A percentile compares a stretch with the other conserved stretches of the same genome.
Evolutionary conservation across 305 asterid species (phyloP).

Genomic region (Rubia tinctorum): DNA sequence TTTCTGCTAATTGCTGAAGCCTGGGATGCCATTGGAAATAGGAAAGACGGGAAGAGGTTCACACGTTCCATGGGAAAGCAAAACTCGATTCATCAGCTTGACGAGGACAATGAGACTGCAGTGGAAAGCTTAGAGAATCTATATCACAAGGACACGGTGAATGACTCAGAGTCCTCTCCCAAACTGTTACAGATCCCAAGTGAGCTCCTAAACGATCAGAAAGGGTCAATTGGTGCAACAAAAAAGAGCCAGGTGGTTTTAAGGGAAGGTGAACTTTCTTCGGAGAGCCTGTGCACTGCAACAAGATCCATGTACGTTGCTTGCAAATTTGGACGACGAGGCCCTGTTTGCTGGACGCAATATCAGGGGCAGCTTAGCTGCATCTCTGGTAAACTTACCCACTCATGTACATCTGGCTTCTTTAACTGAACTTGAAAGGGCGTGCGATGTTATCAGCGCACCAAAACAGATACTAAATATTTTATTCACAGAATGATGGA

Average conservation of each 20-base stretch:
- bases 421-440: slow-evolving; percentile 28
- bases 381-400: slow-evolving; percentile 37
- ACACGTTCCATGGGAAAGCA: slow-evolving; percentile 19
- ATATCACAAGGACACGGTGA: slow-evolving; percentile 35
- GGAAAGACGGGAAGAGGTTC: slow-evolving; percentile 42
- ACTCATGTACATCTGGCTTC: slow-evolving; percentile 39
- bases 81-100: slow-evolving; percentile 10
- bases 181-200: slow-evolving; percentile 51
- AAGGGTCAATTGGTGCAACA: slow-evolving; percentile 23
- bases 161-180: slow-evolving; percentile 19
- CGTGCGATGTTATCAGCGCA: neutral
- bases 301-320: slow-evolving; percentile 37
- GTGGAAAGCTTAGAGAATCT: slow-evolving; percentile 42
- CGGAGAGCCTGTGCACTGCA: slow-evolving; percentile 31
- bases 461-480: neutral
- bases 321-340: slow-evolving; percentile 34
- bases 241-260: slow-evolving; percentile 43
- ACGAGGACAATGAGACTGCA: slow-evolving; percentile 19
- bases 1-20: slow-evolving; percentile 44
- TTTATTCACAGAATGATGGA: slow-evolving; percentile 5
- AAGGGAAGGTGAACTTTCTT: slow-evolving; percentile 41
- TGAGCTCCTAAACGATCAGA: slow-evolving; percentile 43
- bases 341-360: slow-evolving; percentile 40
- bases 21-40: slow-evolving; percentile 45
- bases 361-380: slow-evolving; percentile 39